Percentiles rank a stretch among this genome's conserved stretches.
These are phyloP conservation scores for Fonsecaea nubica DNA, from an alignment of 2,329 filamentous ascomycete genomes.

Conservation along the genomic window DNA sequence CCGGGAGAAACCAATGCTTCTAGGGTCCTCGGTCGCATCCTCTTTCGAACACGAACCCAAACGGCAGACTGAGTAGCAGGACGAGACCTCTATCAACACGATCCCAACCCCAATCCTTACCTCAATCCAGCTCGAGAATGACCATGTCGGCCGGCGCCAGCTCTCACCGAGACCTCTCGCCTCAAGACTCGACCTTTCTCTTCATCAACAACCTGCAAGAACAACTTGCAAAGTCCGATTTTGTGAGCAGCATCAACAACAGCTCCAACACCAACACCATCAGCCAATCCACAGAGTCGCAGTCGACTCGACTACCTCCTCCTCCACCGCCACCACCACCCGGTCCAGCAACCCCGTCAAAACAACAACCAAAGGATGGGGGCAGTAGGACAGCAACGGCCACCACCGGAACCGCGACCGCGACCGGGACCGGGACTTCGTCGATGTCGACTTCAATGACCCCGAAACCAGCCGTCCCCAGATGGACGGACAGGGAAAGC, in stretches of 20 bases:
- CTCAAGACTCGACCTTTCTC: constrained; percentile 25
- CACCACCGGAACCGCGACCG: too few species aligned
- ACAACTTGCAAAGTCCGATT: constrained; percentile 26
- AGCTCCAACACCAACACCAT: background rate
- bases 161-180: constrained; percentile 8
- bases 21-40: too few species aligned
- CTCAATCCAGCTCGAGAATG: background rate
- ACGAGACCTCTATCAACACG: too few species aligned
- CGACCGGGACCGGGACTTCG: too few species aligned
- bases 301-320: background rate
- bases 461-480: background rate
- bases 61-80: too few species aligned
- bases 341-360: background rate
- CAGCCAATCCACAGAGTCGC: constrained; percentile 1
- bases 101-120: too few species aligned
- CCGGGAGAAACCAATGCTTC: too few species aligned
- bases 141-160: constrained; percentile 8
- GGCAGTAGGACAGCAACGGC: background rate
- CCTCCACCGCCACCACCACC: background rate
- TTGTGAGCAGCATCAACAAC: constrained; percentile 18
- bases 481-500: constrained; percentile 11
- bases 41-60: background rate
- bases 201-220: constrained; percentile 30
- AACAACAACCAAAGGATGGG: background rate
- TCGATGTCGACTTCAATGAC: background rate